Evolutionary conservation across 2,329 filamentous ascomycete genomes (phyloP).

Genomic region (Nemania sp.): DNA sequence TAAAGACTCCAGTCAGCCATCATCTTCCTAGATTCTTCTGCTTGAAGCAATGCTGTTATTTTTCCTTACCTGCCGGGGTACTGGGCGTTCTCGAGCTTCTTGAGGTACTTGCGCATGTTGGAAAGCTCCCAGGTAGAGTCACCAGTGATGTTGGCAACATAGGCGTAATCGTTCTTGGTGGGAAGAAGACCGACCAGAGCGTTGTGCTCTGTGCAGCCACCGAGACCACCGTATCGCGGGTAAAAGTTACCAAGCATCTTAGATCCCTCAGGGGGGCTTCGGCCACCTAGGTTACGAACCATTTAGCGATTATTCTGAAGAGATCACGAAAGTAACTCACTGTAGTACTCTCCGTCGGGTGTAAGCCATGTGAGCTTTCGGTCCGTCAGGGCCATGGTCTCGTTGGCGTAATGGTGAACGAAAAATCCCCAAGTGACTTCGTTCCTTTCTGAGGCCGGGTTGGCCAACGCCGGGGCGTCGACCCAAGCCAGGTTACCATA

Average conservation of each 20-base stretch:
- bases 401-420: constrained; percentile 61
- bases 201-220: constrained; percentile 38
- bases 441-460: constrained; percentile 57
- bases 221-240: constrained; percentile 56
- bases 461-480: constrained; percentile 57
- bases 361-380: constrained; percentile 62
- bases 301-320: neutral
- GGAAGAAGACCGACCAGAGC: constrained; percentile 44
- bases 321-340: constrained; percentile 24
- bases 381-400: constrained; percentile 55
- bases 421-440: constrained; percentile 65
- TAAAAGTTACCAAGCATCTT: constrained; percentile 59
- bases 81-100: constrained; percentile 33
- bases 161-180: constrained; percentile 48
- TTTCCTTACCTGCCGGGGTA: constrained; percentile 45
- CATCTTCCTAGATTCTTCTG: too few relatives aligned
- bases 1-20: too few relatives aligned
- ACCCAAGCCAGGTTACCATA: constrained; percentile 54
- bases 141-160: constrained; percentile 43
- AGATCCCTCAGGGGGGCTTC: constrained; percentile 56
- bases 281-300: constrained; percentile 40
- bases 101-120: constrained; percentile 34
- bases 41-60: too few relatives aligned
- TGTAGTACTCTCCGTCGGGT: constrained; percentile 53
- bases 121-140: constrained; percentile 31